Evolutionary conservation across 1,139 yeast genomes (phyloP), one percentile per base, ranked within the genome.

Genomic region (Blastobotrys raffinosifermentans): DNA sequence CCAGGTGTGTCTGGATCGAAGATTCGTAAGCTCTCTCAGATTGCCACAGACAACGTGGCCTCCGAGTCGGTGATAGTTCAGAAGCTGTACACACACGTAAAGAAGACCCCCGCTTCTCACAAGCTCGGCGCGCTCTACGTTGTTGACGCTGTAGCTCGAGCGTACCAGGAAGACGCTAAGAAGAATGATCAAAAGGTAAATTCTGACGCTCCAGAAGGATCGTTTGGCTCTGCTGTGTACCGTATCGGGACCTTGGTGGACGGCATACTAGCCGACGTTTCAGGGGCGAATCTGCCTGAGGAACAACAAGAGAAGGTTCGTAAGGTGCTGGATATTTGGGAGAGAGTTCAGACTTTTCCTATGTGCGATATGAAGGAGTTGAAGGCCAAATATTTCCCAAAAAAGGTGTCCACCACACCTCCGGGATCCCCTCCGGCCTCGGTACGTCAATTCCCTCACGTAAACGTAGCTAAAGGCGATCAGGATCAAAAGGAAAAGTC

Each of bases 1-100:
- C 93, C 93, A 16, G 97, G 98, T 43, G 94, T 91, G 40, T 87
- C 96, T 23, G 97, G 97, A 29, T 78, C 95, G 43, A 87, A 96
- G 66, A 91, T 91, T 60, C 84, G 85, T 60, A 80, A 79, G 55
- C 69, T 87, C 55, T 83, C 91, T 34, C 84, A 83, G 40, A 61
- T 83, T 44, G 94, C 96, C 34, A 70, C 80, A 45, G 75, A 73
- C 50, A 76, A 87, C 60, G 82, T 78, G 44, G 67, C 67, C 53
- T 64, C 67, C 31, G 86, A 80, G 57, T 70, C 80, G 17, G 70
- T 70, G 43, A 60, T 84, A 40, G 71, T 80, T 39, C 72, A 77
- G 41, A 69, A 70, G 45, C 69, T 82, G 48, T 75, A 73, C 58
- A 68, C 81, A 40, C 80, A 81, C 61, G 75, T 91, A 65, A 81